Percentiles rank a stretch among this genome's conserved stretches.
Conservation (phyloP, 2,329 filamentous ascomycete species). For the Fusarium goolgardi region DNA sequence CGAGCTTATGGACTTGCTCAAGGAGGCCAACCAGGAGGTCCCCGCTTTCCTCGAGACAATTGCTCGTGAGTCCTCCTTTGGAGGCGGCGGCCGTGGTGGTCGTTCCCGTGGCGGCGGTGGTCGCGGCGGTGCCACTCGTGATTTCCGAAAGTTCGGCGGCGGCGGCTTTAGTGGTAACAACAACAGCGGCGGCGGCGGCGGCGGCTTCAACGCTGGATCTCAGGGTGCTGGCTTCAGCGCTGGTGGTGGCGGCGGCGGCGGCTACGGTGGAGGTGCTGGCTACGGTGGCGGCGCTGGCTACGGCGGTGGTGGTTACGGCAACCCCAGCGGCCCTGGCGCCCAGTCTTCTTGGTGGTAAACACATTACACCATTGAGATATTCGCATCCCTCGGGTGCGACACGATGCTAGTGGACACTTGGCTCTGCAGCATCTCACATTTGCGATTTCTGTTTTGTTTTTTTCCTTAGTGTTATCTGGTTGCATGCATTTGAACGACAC, state of each 20-base stretch:
- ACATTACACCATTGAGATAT: slow-evolving; percentile 24
- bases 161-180: slow-evolving; percentile 57
- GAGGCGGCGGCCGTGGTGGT: slow-evolving; percentile 75
- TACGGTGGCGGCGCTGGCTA: slow-evolving; percentile 58
- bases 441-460: slow-evolving; percentile 44
- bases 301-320: slow-evolving; percentile 65
- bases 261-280: slow-evolving; percentile 64
- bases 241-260: slow-evolving; percentile 60
- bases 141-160: slow-evolving; percentile 85
- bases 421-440: slow-evolving; percentile 36
- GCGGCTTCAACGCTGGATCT: slow-evolving; percentile 49
- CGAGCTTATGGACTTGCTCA: slow-evolving; percentile 95
- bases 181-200: slow-evolving; percentile 55
- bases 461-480: slow-evolving; percentile 46
- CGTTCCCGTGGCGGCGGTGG: slow-evolving; percentile 65
- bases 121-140: slow-evolving; percentile 81
- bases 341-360: slow-evolving; percentile 77
- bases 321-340: slow-evolving; percentile 76
- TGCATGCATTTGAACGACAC: slow-evolving; percentile 53
- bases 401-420: slow-evolving; percentile 35
- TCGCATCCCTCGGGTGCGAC: slow-evolving; percentile 35
- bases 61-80: slow-evolving; percentile 90
- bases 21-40: slow-evolving; percentile 98
- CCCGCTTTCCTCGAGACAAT: slow-evolving; percentile 96
- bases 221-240: slow-evolving; percentile 47